Percentiles rank a stretch among this genome's conserved stretches.
These are phyloP conservation scores for Trypanosoma avium DNA, from an alignment of 208 protist genomes.

Conservation along the genomic window DNA sequence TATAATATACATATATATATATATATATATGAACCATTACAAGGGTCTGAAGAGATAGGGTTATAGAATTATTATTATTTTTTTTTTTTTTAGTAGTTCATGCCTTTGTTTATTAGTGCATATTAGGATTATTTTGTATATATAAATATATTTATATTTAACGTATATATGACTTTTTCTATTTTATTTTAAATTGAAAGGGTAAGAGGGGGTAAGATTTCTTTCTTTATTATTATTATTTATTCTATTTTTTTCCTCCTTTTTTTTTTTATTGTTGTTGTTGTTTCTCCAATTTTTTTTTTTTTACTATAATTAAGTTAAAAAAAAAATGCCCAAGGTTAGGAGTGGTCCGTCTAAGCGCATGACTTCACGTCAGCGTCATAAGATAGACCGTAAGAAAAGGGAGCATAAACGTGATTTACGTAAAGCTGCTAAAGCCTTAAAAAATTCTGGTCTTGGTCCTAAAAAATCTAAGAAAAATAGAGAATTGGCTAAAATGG, in stretches of 20 bases:
- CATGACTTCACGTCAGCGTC: constrained; percentile 79
- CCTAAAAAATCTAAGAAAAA: constrained; percentile 77
- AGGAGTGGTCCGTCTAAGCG: constrained; percentile 77
- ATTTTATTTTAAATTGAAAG: not conserved
- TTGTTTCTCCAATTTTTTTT: constrained; percentile 11
- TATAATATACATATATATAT: too few relatives aligned
- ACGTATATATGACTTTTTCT: not conserved
- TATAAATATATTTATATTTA: constrained; percentile 9
- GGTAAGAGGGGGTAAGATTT: not conserved
- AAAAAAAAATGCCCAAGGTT: constrained; percentile 67
- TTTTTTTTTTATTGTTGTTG: constrained; percentile 27
- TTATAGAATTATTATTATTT: too few relatives aligned
- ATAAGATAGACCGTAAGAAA: constrained; percentile 90
- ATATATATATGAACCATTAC: too few relatives aligned
- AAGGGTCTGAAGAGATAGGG: too few relatives aligned
- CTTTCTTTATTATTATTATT: too few relatives aligned
- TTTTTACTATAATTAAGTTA: not conserved
- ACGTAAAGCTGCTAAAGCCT: constrained; percentile 79
- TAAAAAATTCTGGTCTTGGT: constrained; percentile 72
- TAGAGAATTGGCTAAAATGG: constrained; percentile 73
- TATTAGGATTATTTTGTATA: not conserved
- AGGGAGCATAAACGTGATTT: constrained; percentile 87
- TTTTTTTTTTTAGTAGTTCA: too few relatives aligned
- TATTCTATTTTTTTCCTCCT: too few relatives aligned
- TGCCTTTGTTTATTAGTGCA: too few relatives aligned